These are phyloP conservation scores for Begonia masoniana DNA, from an alignment of 306 rosid genomes.

Conservation along the genomic window DNA sequence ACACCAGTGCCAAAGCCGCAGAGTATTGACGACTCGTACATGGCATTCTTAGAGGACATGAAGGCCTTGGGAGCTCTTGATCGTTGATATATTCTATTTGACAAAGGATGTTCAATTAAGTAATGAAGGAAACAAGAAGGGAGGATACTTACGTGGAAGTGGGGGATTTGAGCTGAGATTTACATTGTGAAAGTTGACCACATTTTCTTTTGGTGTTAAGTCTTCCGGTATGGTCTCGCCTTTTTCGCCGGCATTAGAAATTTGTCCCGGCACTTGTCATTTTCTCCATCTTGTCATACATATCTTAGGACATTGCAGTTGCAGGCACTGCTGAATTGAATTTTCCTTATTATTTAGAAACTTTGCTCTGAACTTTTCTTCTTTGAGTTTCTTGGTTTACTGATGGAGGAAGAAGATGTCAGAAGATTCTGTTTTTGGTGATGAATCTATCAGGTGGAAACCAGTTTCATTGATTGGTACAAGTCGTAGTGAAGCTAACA, in stretches of 20 bases:
- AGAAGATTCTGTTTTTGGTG: too few species aligned
- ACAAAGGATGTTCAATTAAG: neutral
- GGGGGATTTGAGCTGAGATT: neutral
- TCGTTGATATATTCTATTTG: slow-evolving; percentile 19
- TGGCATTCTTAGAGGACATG: slow-evolving; percentile 79
- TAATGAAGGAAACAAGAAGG: neutral
- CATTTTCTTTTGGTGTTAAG: neutral
- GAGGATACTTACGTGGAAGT: neutral
- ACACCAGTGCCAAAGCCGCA: slow-evolving; percentile 42
- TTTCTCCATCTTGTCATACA: neutral
- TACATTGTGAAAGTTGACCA: neutral
- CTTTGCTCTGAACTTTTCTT: too few species aligned
- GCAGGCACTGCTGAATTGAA: too few species aligned
- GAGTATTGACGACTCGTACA: slow-evolving; percentile 58
- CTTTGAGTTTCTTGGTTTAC: too few species aligned
- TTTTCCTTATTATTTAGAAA: too few species aligned
- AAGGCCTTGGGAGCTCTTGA: slow-evolving; percentile 88
- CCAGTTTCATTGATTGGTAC: too few species aligned
- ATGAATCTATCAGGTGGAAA: too few species aligned
- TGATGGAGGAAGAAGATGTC: too few species aligned
- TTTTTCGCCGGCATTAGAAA: neutral
- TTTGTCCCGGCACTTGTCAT: neutral
- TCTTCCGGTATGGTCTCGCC: too few species aligned
- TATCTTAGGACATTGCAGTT: neutral
- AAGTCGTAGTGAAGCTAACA: too few species aligned